These are phyloP conservation scores for Aspergillus felis DNA, from an alignment of 2,329 filamentous ascomycete genomes.

Conservation along the genomic window DNA sequence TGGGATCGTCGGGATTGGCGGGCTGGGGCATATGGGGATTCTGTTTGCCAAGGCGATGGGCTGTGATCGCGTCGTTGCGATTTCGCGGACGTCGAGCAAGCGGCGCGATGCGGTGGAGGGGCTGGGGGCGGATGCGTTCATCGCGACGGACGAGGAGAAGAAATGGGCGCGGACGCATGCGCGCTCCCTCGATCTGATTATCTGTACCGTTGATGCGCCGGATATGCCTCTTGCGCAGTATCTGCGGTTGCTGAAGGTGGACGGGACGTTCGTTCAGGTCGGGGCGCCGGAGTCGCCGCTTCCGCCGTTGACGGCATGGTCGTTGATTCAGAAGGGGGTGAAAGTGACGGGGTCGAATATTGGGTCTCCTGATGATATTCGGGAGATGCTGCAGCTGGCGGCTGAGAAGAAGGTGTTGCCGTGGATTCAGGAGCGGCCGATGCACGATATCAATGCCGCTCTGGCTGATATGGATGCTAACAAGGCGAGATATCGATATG, in stretches of 20 bases:
- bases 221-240: slow-evolving; percentile 63
- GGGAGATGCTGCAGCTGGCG: slow-evolving; percentile 41
- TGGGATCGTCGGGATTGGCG: slow-evolving; percentile 68
- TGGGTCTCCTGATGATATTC: slow-evolving; percentile 41
- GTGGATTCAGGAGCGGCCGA: slow-evolving; percentile 41
- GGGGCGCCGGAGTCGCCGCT: slow-evolving; percentile 60
- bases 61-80: slow-evolving; percentile 58
- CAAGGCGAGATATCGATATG: slow-evolving; percentile 46
- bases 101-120: slow-evolving; percentile 46
- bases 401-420: slow-evolving; percentile 40
- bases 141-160: slow-evolving; percentile 55
- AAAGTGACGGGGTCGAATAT: slow-evolving; percentile 50
- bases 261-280: slow-evolving; percentile 63
- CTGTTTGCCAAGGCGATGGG: slow-evolving; percentile 68
- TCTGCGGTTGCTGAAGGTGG: slow-evolving; percentile 55
- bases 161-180: slow-evolving; percentile 51
- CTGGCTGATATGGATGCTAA: slow-evolving; percentile 44
- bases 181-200: slow-evolving; percentile 51
- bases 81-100: slow-evolving; percentile 51
- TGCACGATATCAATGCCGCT: slow-evolving; percentile 42
- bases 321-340: slow-evolving; percentile 55
- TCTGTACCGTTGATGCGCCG: slow-evolving; percentile 55
- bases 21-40: slow-evolving; percentile 69
- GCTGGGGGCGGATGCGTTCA: slow-evolving; percentile 54
- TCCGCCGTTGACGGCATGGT: slow-evolving; percentile 54